A percentile compares a stretch with the other conserved stretches of the same genome.
These are phyloP conservation scores for Calonectria pseudoreteaudii DNA, from an alignment of 2,329 filamentous ascomycete species.

Conservation along the genomic window DNA sequence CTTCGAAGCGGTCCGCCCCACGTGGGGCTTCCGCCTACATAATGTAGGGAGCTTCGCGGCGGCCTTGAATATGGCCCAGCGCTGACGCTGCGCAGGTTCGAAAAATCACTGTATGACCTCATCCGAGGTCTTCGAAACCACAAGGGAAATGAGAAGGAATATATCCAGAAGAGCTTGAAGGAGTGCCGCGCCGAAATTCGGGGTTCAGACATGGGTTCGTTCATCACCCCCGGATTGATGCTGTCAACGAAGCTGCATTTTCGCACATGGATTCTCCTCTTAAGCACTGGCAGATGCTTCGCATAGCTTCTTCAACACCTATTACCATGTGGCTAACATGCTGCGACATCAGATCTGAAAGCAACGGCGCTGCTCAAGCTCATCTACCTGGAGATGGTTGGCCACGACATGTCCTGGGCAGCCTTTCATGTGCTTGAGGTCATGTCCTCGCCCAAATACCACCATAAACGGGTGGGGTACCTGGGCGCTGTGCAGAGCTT, in stretches of 20 bases:
- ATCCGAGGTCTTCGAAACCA: constrained; percentile 95
- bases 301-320: not conserved
- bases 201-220: constrained; percentile 89
- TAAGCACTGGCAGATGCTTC: not conserved
- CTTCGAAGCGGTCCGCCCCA: constrained; percentile 40
- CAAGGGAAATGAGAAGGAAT: constrained; percentile 94
- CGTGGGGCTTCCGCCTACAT: constrained; percentile 44
- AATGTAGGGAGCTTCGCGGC: constrained; percentile 39
- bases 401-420: constrained; percentile 99
- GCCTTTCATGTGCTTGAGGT: constrained; percentile 98
- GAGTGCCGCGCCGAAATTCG: constrained; percentile 96
- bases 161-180: constrained; percentile 91
- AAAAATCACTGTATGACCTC: constrained; percentile 99
- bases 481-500: constrained; percentile 97
- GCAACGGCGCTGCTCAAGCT: constrained; percentile 95
- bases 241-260: not conserved
- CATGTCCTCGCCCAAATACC: constrained; percentile 95
- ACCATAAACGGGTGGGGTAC: constrained; percentile 96
- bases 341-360: constrained; percentile 79
- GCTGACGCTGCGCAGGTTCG: constrained; percentile 78
- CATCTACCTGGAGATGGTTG: constrained; percentile 98
- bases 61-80: constrained; percentile 6
- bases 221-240: not conserved
- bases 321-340: constrained; percentile 22
- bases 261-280: not conserved